These are phyloP conservation scores for Apiospora arundinis DNA, from an alignment of 2,329 filamentous ascomycete species.

Conservation along the genomic window DNA sequence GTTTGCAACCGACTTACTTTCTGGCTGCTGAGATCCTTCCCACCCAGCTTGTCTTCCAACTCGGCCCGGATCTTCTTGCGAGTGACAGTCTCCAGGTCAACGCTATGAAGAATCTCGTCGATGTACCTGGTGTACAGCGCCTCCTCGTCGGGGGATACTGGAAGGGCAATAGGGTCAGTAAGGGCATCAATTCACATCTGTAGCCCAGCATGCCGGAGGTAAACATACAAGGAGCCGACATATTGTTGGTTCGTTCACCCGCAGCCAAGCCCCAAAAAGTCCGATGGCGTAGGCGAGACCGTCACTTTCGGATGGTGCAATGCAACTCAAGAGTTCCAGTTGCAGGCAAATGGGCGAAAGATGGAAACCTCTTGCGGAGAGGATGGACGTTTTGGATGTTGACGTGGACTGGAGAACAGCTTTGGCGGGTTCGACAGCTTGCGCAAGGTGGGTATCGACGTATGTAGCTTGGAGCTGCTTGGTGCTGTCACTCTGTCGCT, in stretches of 20 bases:
- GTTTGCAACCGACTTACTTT: conserved; percentile 51
- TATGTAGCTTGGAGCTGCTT: conserved; percentile 6
- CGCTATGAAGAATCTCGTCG: conserved; percentile 63
- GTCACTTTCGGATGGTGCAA: conserved; percentile 3
- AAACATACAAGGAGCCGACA: conserved; percentile 16
- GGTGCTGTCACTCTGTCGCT: background rate
- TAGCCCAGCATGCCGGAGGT: background rate
- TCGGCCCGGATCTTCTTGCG: conserved; percentile 67
- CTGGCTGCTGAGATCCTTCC: conserved; percentile 63
- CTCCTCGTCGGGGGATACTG: conserved; percentile 60
- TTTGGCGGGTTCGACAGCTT: background rate
- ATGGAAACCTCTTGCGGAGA: background rate
- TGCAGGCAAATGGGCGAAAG: conserved; percentile 2
- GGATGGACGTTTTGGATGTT: conserved; percentile 2
- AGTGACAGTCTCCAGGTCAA: conserved; percentile 67
- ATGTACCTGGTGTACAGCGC: conserved; percentile 63
- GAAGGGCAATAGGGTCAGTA: conserved; percentile 1
- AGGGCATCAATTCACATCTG: background rate
- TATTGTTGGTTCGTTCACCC: conserved; percentile 7
- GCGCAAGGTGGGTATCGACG: conserved; percentile 14
- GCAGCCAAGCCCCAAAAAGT: conserved; percentile 12
- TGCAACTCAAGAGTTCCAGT: conserved; percentile 1
- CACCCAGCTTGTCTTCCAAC: conserved; percentile 59
- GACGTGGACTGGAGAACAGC: conserved; percentile 6
- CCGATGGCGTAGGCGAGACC: background rate